Evolutionary conservation across 169 alveolate genomes (phyloP).

Genomic region (Perkinsus olseni): DNA sequence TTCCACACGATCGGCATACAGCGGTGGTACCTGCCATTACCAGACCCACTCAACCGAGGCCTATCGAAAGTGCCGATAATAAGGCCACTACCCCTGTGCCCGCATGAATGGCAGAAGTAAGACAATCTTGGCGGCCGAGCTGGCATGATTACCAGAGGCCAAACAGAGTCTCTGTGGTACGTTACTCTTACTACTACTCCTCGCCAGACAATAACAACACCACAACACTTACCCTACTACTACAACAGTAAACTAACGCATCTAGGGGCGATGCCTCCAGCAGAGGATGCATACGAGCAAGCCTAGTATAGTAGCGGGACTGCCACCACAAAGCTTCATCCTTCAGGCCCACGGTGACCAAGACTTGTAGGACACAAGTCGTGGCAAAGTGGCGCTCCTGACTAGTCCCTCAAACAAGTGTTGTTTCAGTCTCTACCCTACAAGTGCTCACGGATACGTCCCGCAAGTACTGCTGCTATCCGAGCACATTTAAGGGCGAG

Average conservation of each 20-base stretch:
- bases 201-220: not conserved
- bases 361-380: too few species aligned
- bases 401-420: too few species aligned
- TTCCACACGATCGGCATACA: not conserved
- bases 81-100: not conserved
- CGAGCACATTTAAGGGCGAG: not conserved
- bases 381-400: too few species aligned
- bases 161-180: not conserved
- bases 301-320: too few species aligned
- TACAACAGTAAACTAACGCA: too few species aligned
- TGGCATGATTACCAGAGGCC: not conserved
- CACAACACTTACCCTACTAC: too few species aligned
- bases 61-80: too few species aligned
- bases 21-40: not conserved
- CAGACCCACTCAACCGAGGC: not conserved
- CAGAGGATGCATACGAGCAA: too few species aligned
- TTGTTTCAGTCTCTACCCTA: not conserved
- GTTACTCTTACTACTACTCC: not conserved
- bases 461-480: not conserved
- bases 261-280: too few species aligned
- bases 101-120: not conserved
- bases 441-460: not conserved
- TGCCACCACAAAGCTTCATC: too few species aligned
- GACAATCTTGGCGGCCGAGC: not conserved
- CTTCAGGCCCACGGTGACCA: too few species aligned